Evolutionary conservation across 1,284 basidiomycete species (phyloP), one percentile per base, ranked within the genome.

Genomic region (Phlebopus sp.): DNA sequence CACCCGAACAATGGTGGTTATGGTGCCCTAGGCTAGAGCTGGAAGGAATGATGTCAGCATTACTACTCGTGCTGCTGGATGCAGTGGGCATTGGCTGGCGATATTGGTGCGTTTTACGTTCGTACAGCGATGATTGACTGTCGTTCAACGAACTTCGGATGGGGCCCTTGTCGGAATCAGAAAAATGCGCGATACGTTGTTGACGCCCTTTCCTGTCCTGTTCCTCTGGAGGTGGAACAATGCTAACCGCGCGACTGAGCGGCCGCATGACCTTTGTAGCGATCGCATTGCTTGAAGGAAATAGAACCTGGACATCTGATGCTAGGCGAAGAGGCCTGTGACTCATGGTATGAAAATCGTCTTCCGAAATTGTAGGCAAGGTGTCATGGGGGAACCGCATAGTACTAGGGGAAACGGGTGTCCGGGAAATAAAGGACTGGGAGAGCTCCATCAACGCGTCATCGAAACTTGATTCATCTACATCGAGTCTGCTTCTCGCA

Each of bases 331-430:
- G 43, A 5, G 46, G 29, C 1, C 38, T 36, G 30, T 55, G 51
- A 6, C 48, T 39, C 50, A 60, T 55, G 14, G 64, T 55, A 42
- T 72, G 70, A 50, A 74, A 70, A 13, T 71, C 69, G 36, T 69
- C 63, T 50, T 71, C 68, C 2, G 69, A 69, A 49, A 71, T 67
- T 27, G 63, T 52, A 3, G 69, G 60, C 19, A 69, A 32, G 25
- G 42, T 27, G 15, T 68, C 64, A 6, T 51, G 52, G 15, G 49
- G 44, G 15, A 55, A 40, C 13, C 39, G 47, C 10, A 42, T 23
- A 6, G 44, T 51, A 32, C 46, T 46, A 13, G 32, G 3, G 23
- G 58, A 19, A 10, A 19, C 45, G 15, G 51, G 11, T n/a, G 32
- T 29, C 32, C 37, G 10, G 5, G 37, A 13, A n/a, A 15, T 27